Conservation (phyloP, 2,329 filamentous ascomycete species). For the Diatrype stigma region DNA sequence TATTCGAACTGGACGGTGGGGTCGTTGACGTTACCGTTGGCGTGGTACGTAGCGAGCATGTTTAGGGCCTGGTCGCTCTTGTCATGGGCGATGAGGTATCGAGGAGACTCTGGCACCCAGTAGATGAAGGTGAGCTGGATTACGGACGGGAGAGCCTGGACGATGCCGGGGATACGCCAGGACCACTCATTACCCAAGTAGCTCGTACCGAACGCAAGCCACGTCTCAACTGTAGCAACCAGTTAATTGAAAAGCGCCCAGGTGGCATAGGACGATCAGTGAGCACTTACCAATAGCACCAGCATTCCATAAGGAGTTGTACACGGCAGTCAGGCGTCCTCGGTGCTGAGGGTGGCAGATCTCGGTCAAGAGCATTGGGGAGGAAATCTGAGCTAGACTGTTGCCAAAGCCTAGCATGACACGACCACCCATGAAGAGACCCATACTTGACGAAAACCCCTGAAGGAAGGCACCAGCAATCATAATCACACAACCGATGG, state of each 20-base stretch:
- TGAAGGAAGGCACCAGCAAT: slow-evolving; percentile 53
- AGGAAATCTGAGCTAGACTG: slow-evolving; percentile 46
- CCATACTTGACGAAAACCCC: slow-evolving; percentile 41
- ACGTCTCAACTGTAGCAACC: slow-evolving; percentile 36
- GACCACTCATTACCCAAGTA: slow-evolving; percentile 44
- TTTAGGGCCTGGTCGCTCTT: slow-evolving; percentile 50
- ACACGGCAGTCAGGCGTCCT: slow-evolving; percentile 48
- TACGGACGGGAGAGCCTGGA: slow-evolving; percentile 43
- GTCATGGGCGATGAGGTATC: slow-evolving; percentile 47
- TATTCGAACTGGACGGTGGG: slow-evolving; percentile 55
- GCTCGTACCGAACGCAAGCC: slow-evolving; percentile 46
- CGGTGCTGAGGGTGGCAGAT: slow-evolving; percentile 52
- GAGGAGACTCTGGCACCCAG: slow-evolving; percentile 29
- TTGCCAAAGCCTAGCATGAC: slow-evolving; percentile 56
- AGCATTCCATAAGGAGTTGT: slow-evolving; percentile 51
- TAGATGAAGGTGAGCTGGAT: slow-evolving; percentile 49
- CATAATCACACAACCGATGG: slow-evolving; percentile 49
- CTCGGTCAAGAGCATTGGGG: slow-evolving; percentile 49
- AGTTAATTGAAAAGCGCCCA: slow-evolving; percentile 6
- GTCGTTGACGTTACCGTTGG: slow-evolving; percentile 47
- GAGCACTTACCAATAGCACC: slow-evolving; percentile 23
- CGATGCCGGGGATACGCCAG: slow-evolving; percentile 44
- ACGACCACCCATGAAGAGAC: slow-evolving; percentile 50
- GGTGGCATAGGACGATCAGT: slow-evolving; percentile 2
- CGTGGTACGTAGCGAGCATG: slow-evolving; percentile 54